Evolutionary conservation across 805 yeast genomes (phyloP), one percentile per base, ranked within the genome.

Genomic region (Candida sithepensis): DNA sequence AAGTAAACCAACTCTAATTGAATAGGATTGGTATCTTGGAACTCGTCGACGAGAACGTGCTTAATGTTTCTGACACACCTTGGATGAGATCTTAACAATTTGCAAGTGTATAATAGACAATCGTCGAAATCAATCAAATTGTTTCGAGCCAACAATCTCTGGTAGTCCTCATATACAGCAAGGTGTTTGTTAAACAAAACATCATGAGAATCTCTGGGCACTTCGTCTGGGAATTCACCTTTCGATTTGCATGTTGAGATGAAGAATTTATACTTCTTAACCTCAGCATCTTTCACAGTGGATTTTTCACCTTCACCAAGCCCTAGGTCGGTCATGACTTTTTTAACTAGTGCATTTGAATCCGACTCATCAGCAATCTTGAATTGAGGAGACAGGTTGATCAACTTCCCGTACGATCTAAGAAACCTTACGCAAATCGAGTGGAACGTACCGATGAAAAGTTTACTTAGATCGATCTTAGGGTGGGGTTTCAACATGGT

Each of bases 1-100:
- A 70, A 67, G 51, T 75, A 75, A 72, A 88, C 76, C 41, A 94
- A 69, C 46, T 80, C 78, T 53, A 89, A 71, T 61, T 92, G 98
- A 16, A 89, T 73, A 32, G 71, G 71, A 56, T 86, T 88, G 0
- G 97, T 90, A 58, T 94, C 99, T 67, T 92, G 98, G 58, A 90
- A 92, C 66, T 92, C 99, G 67, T 92, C 99, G 6, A 94, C 88
- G 18, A 92, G 69, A 0, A 90, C 89, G 57, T 89, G 94, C 52
- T 79, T 70, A 3, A 85, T 66, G 43, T 70, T 66, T 2, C 70
- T 69, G 23, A 82, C 65, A 23, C 80, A 75, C 0, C 77, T 68
- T 30, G 75, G 74, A 26, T 64, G 53, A 0, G 67, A 51, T 2
- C 42, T 41, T 13, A 91, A 60, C 10, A 91, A 67, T 14, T 68